A percentile compares a stretch with the other conserved stretches of the same genome.
Conservation (phyloP, 2,329 filamentous ascomycete genomes). For the Fusarium clavum region DNA sequence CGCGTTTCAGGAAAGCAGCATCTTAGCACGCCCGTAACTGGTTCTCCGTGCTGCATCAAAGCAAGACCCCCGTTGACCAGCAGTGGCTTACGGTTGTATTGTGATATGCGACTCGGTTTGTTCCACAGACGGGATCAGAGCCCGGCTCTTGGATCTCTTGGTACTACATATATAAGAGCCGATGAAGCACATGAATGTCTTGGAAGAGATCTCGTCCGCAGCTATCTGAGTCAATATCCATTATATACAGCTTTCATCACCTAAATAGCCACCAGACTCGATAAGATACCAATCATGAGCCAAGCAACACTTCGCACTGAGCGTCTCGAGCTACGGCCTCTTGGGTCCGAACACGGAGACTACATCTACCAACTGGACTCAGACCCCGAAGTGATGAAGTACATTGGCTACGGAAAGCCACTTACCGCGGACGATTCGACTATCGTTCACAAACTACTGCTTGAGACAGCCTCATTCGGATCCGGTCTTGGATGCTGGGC, state of each 20-base stretch:
- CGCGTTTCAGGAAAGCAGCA: constrained; percentile 24
- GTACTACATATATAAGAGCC: constrained; percentile 32
- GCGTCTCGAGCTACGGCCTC: constrained; percentile 36
- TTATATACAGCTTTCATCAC: not conserved
- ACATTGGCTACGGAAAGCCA: constrained; percentile 42
- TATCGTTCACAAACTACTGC: constrained; percentile 41
- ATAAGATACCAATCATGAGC: constrained; percentile 21
- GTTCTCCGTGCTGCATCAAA: not conserved
- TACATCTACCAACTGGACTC: constrained; percentile 39
- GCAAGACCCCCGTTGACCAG: constrained; percentile 26
- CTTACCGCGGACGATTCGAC: constrained; percentile 31
- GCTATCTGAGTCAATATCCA: not conserved
- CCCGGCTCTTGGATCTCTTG: constrained; percentile 23
- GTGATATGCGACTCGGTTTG: constrained; percentile 3
- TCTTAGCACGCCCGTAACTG: constrained; percentile 3
- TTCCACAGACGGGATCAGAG: constrained; percentile 6
- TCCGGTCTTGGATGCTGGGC: constrained; percentile 41
- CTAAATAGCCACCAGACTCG: not conserved
- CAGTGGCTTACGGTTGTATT: not conserved
- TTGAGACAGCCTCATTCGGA: constrained; percentile 37
- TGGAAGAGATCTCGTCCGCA: not conserved
- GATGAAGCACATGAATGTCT: constrained; percentile 6
- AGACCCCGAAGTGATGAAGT: constrained; percentile 38
- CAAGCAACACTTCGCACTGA: constrained; percentile 36
- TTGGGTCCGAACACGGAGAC: constrained; percentile 33